Conservation (phyloP, 208 protist species). For the Leishmania arabica region DNA sequence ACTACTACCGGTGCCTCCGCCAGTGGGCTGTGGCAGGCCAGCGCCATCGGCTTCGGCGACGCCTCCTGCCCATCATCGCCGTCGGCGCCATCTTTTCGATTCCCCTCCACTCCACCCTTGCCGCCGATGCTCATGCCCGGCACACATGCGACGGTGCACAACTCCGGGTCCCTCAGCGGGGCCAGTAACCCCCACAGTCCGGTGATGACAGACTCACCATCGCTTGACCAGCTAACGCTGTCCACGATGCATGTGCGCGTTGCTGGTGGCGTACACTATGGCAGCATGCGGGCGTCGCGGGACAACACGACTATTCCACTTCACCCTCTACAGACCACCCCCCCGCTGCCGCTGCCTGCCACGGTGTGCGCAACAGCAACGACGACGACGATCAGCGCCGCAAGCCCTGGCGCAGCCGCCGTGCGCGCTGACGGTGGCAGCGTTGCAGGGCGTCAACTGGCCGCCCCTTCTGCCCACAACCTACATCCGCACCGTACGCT, state of each 20-base stretch:
- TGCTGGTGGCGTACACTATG: neutral
- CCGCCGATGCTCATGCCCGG: neutral
- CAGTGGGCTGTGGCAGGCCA: conserved; percentile 9
- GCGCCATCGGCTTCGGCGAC: conserved; percentile 17
- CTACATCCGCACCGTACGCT: neutral
- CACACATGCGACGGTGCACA: neutral
- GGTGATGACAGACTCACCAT: conserved; percentile 12
- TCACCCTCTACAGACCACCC: neutral
- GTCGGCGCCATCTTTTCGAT: neutral
- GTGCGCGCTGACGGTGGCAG: neutral
- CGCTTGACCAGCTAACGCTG: conserved; percentile 17
- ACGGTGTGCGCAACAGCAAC: neutral
- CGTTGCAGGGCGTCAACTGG: neutral
- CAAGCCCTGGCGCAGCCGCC: neutral
- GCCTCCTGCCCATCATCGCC: neutral
- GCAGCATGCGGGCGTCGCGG: neutral
- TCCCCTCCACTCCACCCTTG: conserved; percentile 20
- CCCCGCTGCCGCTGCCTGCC: neutral
- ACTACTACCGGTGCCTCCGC: neutral
- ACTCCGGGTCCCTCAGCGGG: neutral
- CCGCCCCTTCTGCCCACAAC: neutral
- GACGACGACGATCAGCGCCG: neutral
- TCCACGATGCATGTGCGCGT: conserved; percentile 7
- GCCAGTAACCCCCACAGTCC: neutral
- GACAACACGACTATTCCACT: neutral